phyloP scores from a whole-genome alignment of 2,329 filamentous ascomycete genomes.

The Neopestalotiopsis clavispora region DNA sequence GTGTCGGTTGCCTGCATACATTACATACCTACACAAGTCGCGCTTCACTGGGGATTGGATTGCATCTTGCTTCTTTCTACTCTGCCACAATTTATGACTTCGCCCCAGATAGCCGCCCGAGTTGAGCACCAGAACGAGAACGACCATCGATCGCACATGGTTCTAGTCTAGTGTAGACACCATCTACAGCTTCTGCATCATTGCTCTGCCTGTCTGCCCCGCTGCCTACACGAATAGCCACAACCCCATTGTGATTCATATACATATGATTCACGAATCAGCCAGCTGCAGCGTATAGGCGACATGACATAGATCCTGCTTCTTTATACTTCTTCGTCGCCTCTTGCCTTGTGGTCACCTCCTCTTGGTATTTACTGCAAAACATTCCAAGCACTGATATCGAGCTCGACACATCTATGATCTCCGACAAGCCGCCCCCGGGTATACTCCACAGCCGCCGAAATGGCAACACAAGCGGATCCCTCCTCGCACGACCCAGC shows the following conservation, averaged over 20 bases:
- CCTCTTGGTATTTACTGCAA: slow-evolving; percentile 25
- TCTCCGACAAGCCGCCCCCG: slow-evolving; percentile 25
- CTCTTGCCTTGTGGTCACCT: slow-evolving; percentile 14
- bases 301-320: slow-evolving; percentile 19
- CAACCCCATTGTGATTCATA: not conserved
- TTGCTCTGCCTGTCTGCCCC: not conserved
- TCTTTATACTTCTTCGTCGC: slow-evolving; percentile 19
- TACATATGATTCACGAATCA: slow-evolving; percentile 17
- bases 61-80: slow-evolving; percentile 9
- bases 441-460: slow-evolving; percentile 25
- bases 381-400: slow-evolving; percentile 21
- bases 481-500: slow-evolving; percentile 29
- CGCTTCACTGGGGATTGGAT: slow-evolving; percentile 19
- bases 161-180: not conserved
- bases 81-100: slow-evolving; percentile 2
- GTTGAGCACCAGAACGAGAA: not conserved
- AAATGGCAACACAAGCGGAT: slow-evolving; percentile 33
- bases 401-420: slow-evolving; percentile 28
- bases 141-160: not conserved
- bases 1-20: slow-evolving; percentile 25
- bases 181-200: no score
- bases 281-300: not conserved
- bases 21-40: slow-evolving; percentile 7
- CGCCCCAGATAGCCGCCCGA: slow-evolving; percentile 11
- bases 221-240: not conserved